Evolutionary conservation across 176 grass and related monocot species (phyloP).

Genomic region (Bromus sterilis): DNA sequence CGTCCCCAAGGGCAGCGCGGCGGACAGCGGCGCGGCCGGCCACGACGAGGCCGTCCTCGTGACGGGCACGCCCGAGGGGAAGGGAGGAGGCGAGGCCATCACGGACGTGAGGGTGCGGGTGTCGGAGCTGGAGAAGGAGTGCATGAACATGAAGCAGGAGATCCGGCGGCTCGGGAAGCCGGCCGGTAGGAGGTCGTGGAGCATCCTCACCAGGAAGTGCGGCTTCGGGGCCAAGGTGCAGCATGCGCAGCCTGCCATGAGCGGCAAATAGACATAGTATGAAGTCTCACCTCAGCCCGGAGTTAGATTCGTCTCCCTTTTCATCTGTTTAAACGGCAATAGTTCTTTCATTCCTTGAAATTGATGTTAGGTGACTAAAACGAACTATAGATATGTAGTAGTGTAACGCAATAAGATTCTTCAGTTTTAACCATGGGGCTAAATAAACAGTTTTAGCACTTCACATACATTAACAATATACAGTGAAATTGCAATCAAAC

Average conservation of each 20-base stretch:
- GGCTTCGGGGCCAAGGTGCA: slow-evolving; percentile 49
- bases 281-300: not conserved
- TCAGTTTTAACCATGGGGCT: not conserved
- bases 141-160: slow-evolving; percentile 60
- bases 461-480: not conserved
- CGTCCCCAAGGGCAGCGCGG: slow-evolving; percentile 20
- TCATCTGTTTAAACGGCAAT: not conserved
- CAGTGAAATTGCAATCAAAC: not conserved
- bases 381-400: not conserved
- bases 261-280: slow-evolving; percentile 22
- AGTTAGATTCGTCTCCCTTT: not conserved
- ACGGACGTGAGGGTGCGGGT: slow-evolving; percentile 39
- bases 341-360: not conserved
- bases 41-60: not conserved
- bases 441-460: slow-evolving; percentile 10
- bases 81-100: slow-evolving; percentile 15
- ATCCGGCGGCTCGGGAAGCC: slow-evolving; percentile 56
- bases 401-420: slow-evolving; percentile 23
- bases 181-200: slow-evolving; percentile 53
- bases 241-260: slow-evolving; percentile 28
- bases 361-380: not conserved
- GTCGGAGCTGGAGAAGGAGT: slow-evolving; percentile 72
- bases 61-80: slow-evolving; percentile 4
- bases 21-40: not conserved
- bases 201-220: slow-evolving; percentile 44